Evolutionary conservation across 805 yeast genomes (phyloP), one percentile per base, ranked within the genome.

Genomic region (Metschnikowia drakensbergensis): DNA sequence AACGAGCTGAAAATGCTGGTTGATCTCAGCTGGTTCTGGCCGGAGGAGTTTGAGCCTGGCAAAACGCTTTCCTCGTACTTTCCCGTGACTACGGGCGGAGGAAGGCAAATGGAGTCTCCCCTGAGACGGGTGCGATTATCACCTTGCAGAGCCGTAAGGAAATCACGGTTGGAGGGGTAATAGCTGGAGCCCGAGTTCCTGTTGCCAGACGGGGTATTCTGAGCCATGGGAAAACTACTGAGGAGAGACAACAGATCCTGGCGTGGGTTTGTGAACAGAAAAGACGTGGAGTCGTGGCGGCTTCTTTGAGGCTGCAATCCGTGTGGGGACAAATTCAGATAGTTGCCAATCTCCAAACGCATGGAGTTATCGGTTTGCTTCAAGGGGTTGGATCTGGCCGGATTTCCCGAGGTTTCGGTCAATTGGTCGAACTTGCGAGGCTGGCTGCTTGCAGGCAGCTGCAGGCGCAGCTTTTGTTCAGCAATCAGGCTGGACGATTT

Each of bases 1-100:
- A 69, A 55, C 17, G 71, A 63, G 46, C 68, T 67, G 57, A 71
- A 71, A 8, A 71, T 69, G 46, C 72, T 65, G 45, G 69, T 68
- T 32, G 74, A 67, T 25, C 75, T 48, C 42, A 43, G 57, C 6
- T 49, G 58, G 13, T 49, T 52, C 22, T 41, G 37, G 8, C 48
- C 48, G 38, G 42, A 45, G 5, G 50, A 27, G 9, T 27, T 31
- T n/a, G 30, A 25, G 30, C 34, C 22, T 5, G 50, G 48, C 35
- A 36, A 42, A 30, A 40, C 17, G 13, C 17, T 37, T 22, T 50
- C 55, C 6, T 37, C 39, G 37, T 40, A 48, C 26, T 44, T 49
- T 3, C 49, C 31, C 2, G 47, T 27, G 3, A 50, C 48, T 11
- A 63, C 54, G 3, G 73, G 72, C 11, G 74, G 75, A 2, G 75